These are phyloP conservation scores for Penicillium cinerascens DNA, from an alignment of 495 filamentous ascomycete species.

Conservation along the genomic window DNA sequence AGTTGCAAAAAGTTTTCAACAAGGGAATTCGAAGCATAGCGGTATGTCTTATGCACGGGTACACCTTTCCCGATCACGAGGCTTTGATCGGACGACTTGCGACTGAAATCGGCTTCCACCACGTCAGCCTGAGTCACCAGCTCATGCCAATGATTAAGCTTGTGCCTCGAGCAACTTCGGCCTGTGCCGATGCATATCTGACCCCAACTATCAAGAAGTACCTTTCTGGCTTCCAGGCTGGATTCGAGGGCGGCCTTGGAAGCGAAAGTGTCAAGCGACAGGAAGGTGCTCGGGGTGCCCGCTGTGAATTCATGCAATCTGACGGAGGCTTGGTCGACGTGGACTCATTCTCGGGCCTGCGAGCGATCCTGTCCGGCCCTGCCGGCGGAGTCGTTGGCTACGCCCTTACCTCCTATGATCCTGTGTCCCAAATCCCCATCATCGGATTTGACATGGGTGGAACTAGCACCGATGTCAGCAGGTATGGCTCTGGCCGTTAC, in stretches of 20 bases:
- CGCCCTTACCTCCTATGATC: conserved; percentile 81
- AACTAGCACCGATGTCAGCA: conserved; percentile 85
- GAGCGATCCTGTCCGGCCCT: conserved; percentile 53
- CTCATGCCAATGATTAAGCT: conserved; percentile 77
- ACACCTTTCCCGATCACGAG: conserved; percentile 47
- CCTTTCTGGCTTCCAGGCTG: conserved; percentile 73
- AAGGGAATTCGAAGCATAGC: conserved; percentile 41
- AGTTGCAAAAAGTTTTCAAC: conserved; percentile 34
- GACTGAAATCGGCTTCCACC: conserved; percentile 33
- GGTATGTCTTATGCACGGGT: conserved; percentile 46
- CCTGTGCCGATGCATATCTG: conserved; percentile 88
- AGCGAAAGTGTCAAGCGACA: conserved; percentile 24
- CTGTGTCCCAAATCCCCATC: conserved; percentile 72
- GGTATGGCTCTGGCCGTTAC: conserved; percentile 69
- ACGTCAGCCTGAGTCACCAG: conserved; percentile 51
- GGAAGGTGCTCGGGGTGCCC: conserved; percentile 42
- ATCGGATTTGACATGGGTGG: conserved; percentile 97
- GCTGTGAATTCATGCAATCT: conserved; percentile 48
- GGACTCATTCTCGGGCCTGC: conserved; percentile 46
- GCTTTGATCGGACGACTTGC: conserved; percentile 24
- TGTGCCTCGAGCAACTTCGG: conserved; percentile 71
- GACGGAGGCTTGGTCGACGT: conserved; percentile 49
- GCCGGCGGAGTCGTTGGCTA: conserved; percentile 78
- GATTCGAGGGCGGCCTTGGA: conserved; percentile 44
- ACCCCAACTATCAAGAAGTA: conserved; percentile 90